Conservation (phyloP, 352 stramenopile species). For the Phytophthora litchii region DNA sequence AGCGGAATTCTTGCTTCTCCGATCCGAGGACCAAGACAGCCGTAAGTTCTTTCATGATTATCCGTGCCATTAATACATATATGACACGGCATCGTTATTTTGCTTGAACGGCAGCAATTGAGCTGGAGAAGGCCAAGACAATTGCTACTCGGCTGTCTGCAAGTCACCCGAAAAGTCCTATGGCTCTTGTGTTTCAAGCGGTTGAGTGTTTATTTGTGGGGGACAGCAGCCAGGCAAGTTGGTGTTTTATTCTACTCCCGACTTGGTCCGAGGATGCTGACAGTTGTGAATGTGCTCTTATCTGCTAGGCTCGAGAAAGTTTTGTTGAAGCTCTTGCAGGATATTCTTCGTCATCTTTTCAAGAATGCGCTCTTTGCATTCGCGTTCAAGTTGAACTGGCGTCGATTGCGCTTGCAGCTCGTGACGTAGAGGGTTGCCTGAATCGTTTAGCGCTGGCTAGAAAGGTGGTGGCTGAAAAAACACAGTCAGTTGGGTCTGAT, state of each 20-base stretch:
- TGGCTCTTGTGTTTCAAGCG: slow-evolving; percentile 56
- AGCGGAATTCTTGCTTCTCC: slow-evolving; percentile 71
- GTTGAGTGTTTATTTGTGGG: slow-evolving; percentile 30
- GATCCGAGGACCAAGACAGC: slow-evolving; percentile 72
- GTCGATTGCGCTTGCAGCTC: slow-evolving; percentile 41
- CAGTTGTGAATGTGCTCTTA: not conserved
- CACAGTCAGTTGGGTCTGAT: slow-evolving; percentile 39
- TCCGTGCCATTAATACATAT: not conserved
- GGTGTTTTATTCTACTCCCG: not conserved
- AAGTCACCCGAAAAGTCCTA: slow-evolving; percentile 51
- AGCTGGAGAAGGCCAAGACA: slow-evolving; percentile 27
- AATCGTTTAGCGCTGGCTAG: slow-evolving; percentile 52
- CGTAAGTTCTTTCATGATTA: slow-evolving; percentile 47
- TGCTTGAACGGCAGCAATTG: slow-evolving; percentile 41
- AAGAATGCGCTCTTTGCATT: slow-evolving; percentile 66
- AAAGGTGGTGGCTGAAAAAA: slow-evolving; percentile 54
- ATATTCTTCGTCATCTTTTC: slow-evolving; percentile 68
- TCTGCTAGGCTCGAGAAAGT: slow-evolving; percentile 45
- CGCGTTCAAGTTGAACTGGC: slow-evolving; percentile 62
- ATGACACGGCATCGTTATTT: not conserved
- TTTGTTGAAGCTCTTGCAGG: slow-evolving; percentile 66
- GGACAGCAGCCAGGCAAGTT: slow-evolving; percentile 38
- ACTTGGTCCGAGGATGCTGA: not conserved
- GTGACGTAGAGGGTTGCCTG: slow-evolving; percentile 69
- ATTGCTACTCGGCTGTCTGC: slow-evolving; percentile 35